phyloP scores from a whole-genome alignment of 73 alveolate genomes.

The Paramecium primaurelia region DNA sequence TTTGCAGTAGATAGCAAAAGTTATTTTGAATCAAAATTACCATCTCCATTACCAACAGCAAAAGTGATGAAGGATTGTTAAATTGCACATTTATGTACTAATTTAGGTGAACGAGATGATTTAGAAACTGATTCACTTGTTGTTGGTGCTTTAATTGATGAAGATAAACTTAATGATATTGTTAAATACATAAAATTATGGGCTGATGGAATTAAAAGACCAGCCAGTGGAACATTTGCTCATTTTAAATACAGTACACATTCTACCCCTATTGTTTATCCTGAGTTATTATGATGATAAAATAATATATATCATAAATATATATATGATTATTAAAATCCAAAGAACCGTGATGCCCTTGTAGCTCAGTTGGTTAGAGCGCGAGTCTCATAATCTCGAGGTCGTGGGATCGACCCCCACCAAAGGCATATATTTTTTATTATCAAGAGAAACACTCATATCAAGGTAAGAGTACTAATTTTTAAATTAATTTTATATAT shows the following conservation, averaged over 20 bases:
- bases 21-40: not conserved
- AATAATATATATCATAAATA: not conserved
- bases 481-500: not conserved
- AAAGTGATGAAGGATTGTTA: conserved; percentile 16
- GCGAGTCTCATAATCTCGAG: conserved; percentile 73
- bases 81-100: not conserved
- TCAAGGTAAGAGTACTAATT: not conserved
- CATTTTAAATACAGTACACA: not conserved
- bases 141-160: not conserved
- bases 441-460: not conserved
- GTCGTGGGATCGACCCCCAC: conserved; percentile 70
- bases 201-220: conserved; percentile 48
- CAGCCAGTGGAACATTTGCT: conserved; percentile 50
- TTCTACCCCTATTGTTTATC: not conserved
- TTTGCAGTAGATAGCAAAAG: not conserved
- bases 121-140: conserved; percentile 12
- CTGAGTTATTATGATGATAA: conserved; percentile 25
- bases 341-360: conserved; percentile 33
- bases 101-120: conserved; percentile 43
- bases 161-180: not conserved
- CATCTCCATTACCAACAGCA: not conserved
- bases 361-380: conserved; percentile 72
- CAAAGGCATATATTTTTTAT: conserved; percentile 58
- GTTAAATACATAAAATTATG: not conserved
- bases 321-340: not conserved